These are phyloP conservation scores for Ceratocystis alfenasii DNA, from an alignment of 2,329 filamentous ascomycete genomes.

Conservation along the genomic window DNA sequence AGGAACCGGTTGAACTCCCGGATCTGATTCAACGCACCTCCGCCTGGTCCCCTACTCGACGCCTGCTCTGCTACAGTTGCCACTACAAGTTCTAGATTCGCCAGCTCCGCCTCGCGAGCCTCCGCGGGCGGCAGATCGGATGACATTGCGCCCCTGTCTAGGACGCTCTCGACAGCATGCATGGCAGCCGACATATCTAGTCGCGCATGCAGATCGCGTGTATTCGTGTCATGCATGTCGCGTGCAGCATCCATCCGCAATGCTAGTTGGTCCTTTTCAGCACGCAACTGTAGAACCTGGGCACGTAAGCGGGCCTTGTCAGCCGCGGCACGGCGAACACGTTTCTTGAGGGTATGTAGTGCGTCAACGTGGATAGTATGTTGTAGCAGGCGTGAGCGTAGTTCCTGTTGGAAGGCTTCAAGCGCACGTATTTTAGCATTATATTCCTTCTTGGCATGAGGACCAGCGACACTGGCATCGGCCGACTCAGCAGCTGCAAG, in stretches of 20 bases:
- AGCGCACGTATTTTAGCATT: constrained; percentile 45
- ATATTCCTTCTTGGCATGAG: constrained; percentile 38
- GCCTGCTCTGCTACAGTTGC: constrained; percentile 44
- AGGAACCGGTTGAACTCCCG: constrained; percentile 52
- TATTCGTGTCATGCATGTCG: constrained; percentile 45
- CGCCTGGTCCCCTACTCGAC: constrained; percentile 37
- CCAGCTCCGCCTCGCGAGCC: constrained; percentile 41
- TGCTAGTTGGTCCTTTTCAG: constrained; percentile 50
- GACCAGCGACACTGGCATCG: constrained; percentile 31
- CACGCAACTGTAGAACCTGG: constrained; percentile 47
- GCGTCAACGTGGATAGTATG: constrained; percentile 51
- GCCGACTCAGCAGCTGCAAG: constrained; percentile 31
- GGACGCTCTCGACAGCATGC: constrained; percentile 50
- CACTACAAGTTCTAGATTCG: constrained; percentile 46
- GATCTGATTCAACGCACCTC: constrained; percentile 45
- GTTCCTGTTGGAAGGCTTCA: constrained; percentile 46
- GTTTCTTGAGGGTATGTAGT: constrained; percentile 44
- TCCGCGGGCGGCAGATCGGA: constrained; percentile 33
- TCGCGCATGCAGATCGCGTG: constrained; percentile 30
- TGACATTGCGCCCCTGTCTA: constrained; percentile 40
- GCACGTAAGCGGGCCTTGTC: constrained; percentile 46
- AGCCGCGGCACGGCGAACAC: constrained; percentile 45
- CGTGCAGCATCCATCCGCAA: constrained; percentile 52
- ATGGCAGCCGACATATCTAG: constrained; percentile 46
- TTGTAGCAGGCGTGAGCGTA: constrained; percentile 44